Base-by-base conservation (phyloP, 768 basidiomycete genomes). In the Tylopilus plumbeoviolaceoides region DNA sequence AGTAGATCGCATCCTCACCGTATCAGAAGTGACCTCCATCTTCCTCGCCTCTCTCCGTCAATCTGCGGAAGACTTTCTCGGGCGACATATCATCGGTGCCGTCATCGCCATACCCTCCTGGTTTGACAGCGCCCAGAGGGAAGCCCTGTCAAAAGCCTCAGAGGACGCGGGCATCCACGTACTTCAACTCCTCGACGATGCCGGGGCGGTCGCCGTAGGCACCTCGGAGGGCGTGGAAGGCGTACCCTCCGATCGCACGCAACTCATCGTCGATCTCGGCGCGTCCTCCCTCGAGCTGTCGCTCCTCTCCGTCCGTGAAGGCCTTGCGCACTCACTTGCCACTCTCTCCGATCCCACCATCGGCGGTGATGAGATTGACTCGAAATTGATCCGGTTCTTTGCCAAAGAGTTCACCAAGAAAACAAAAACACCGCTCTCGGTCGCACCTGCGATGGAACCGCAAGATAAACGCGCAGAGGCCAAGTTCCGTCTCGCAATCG, bases 361-460 rank as follows among this genome's bases (percentile, higher is more conserved):
- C 42, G 84, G 85, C 6, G 89, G 86, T 0, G 80, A 88, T 58
- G 77, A 80, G 54, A 83, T 95, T 62, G 91, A 93, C 71, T 81
- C 83, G 54, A 81, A 85, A 64, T 78, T 98, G 39, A 83, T 97
- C 73, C 86, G 87, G 55, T 90, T 89, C 76, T 97, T 99, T 69
- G 84, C 89, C 48, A 85, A 92, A 66, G 95, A 99, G 58, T 99
- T 99, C 70, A 90, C 89, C 46, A 98, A 98, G 74, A 99, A 97
- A 75, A 94, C 88, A 17, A 92, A 91, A 70, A 80, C 80, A 21
- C 73, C 85, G 0, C 75, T 97, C 40, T 72, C 78, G 9, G 77
- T 92, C 15, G 81, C 75, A 49, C 84, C 86, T 1, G 73, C 85
- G 6, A 74, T 75, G 3, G 75, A 81, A 20, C 59, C 74, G 17